Evolutionary conservation across 257 asterid species (phyloP), one percentile per base, ranked within the genome.

Genomic region (Plantago major): DNA sequence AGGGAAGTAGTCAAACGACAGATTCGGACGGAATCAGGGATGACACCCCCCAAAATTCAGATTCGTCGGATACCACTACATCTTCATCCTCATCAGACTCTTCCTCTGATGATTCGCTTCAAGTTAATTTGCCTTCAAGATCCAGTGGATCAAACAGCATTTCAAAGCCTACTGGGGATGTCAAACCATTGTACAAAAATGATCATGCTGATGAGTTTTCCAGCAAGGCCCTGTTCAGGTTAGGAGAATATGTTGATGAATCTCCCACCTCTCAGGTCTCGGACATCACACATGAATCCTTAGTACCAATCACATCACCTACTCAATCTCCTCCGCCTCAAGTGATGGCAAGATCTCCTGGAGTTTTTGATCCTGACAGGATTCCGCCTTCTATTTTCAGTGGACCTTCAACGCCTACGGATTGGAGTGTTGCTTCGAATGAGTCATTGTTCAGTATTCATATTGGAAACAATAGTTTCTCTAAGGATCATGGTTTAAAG

Each of bases 301-400:
- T 14, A 18, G 14, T 47, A 28, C 65, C 77, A 16, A 37, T 16
- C 45, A 30, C 37, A 54, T 65, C 77, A 10, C 78, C 74, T 46
- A 79, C 69, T 17, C 69, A 65, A 42, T 79, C 76, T 65, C 95
- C 93, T 62, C 60, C 82, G 43, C 10, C 67, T 53, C 91, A 79
- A 69, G 71, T 66, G 55, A 81, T 83, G 96, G 84, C 79, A 58
- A 66, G 69, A 43, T 17, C 40, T 33, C 8, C 61, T 7, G 68
- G 44, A 67, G 82, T 60, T 43, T 77, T 55, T 38, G 82, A 82
- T 67, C 74, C 79, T 55, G 17, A 59, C 49, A 64, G 81, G 42
- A 74, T 81, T 55, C 76, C 95, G 4, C 60, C 70, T 55, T 76
- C 80, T 11, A 17, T 67, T 26, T 78, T 78, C 61, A 18, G 70